Base-by-base conservation (phyloP, 495 filamentous ascomycete species). In the Annulohypoxylon stygium region DNA sequence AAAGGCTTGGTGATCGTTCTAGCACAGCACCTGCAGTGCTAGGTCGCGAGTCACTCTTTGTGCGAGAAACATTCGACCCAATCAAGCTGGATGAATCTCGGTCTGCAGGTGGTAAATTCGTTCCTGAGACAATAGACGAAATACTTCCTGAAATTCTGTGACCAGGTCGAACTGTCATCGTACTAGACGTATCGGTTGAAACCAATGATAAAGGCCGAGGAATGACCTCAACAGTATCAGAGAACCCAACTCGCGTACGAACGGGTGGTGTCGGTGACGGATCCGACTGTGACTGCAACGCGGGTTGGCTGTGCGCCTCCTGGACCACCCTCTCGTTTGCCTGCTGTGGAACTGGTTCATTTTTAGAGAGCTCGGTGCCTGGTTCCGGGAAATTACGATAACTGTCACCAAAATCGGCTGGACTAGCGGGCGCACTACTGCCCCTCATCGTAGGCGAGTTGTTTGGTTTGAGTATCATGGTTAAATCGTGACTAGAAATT, bases 401-500 rank as follows among this genome's bases (percentile, higher is more conserved):
- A 65, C 82, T 43, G 60, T 77, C 73, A 25, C 79, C 76, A 36
- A 79, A 67, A 41, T 89, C 85, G 25, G 89, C 84, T n/a, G 93
- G 92, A 53, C 90, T 91, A 43, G 83, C 81, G 4, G 93, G 93
- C 5, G 92, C 90, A 75, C 90, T 94, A 55, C 83, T 88, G 36
- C 86, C 84, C 53, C 83, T 83, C 33, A 85, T 80, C 57, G 83
- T 48, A 62, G 81, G 81, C 18, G 88, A 78, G 20, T 77, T 78
- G 23, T 77, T 78, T 10, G 88, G 86, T 65, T 91, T 90, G 25
- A 93, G 81, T 51, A 97, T 92, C 18, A 89, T 86, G 6, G 89
- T 90, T 3, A 97, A 79, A 81, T 97, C 94, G 67, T 94, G 90
- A 68, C 86, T 91, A n/a, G 93, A 96, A 10, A 97, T 90, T 0